Evolutionary conservation across 2,329 filamentous ascomycete genomes (phyloP), one percentile per base, ranked within the genome.

Genomic region (Clonostachys solani): DNA sequence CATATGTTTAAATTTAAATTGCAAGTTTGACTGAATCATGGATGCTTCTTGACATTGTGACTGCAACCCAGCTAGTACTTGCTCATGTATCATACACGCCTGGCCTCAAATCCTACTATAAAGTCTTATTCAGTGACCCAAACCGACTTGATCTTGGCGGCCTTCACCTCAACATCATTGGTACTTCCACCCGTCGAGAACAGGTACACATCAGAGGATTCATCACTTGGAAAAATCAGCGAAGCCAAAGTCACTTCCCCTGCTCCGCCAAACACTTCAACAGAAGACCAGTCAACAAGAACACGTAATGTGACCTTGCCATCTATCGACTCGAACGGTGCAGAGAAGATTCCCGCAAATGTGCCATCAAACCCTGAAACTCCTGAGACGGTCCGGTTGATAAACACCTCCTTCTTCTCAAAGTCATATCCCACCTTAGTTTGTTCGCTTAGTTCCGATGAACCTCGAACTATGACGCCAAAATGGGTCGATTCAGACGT

Each of bases 21-120:
- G 10, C 23, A 29, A 10, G 23, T 29, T 29, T 29, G 9, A 29
- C 8, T 10, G 9, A 9, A 2, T 10, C 9, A 29, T 9, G 2
- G 2, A 10, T 29, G 9, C 9, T 29, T 29, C 23, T 29, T 10
- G 23, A 29, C 9, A 10, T 4, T 4, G 8, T 10, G 9, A 10
- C 8, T 29, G 9, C 23, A 10, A 29, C 9, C 9, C 3, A 29
- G 23, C 23, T 4, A 29, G 9, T 10, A 10, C 8, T 10, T 29
- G 23, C 59, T 76, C 2, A 69, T 80, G 68, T 72, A 57, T 63
- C 67, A 54, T 15, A 12, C 33, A 18, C 17, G 10, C 16, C 29
- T 7, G 12, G 5, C n/a, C 16, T 29, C 10, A 2, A 5, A 5
- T 2, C 10, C 18, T 5, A 9, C 15, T 17, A 41, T 4, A 2